Evolutionary conservation across 2,329 filamentous ascomycete genomes (phyloP).

Genomic region (Aspergillus flavus): DNA sequence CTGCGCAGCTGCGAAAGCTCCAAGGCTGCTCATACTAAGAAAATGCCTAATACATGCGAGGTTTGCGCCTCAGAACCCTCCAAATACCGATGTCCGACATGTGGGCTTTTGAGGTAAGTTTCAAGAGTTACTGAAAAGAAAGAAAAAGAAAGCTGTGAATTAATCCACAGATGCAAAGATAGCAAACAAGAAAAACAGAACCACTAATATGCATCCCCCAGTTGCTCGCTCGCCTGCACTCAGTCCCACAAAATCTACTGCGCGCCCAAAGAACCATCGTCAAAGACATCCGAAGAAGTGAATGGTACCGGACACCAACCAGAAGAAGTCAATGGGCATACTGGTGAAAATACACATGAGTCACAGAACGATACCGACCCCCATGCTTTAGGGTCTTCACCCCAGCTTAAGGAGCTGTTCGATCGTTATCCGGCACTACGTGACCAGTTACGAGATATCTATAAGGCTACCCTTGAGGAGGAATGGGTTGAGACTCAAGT

Average conservation of each 20-base stretch:
- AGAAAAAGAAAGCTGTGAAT: not conserved
- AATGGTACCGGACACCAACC: constrained; percentile 10
- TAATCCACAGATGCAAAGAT: not conserved
- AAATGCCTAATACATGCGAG: constrained; percentile 39
- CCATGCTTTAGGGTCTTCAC: constrained; percentile 28
- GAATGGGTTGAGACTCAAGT: constrained; percentile 41
- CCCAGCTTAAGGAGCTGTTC: constrained; percentile 43
- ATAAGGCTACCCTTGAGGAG: constrained; percentile 42
- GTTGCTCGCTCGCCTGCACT: constrained; percentile 51
- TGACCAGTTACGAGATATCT: constrained; percentile 45
- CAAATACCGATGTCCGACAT: constrained; percentile 45
- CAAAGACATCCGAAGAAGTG: constrained; percentile 18
- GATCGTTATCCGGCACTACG: constrained; percentile 42
- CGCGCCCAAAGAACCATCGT: constrained; percentile 30
- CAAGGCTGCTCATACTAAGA: constrained; percentile 12
- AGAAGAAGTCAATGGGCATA: constrained; percentile 15
- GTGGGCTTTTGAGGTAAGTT: constrained; percentile 41
- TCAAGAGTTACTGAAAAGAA: not conserved
- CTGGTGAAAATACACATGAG: constrained; percentile 7
- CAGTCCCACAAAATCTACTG: constrained; percentile 49
- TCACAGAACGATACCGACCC: constrained; percentile 13
- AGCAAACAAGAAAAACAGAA: not conserved
- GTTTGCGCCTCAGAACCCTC: constrained; percentile 41
- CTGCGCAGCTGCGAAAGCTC: constrained; percentile 13
- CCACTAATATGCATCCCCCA: constrained; percentile 20